Base-by-base conservation (phyloP, 2,329 filamentous ascomycete species). In the Magnaporthiopsis incrustans region DNA sequence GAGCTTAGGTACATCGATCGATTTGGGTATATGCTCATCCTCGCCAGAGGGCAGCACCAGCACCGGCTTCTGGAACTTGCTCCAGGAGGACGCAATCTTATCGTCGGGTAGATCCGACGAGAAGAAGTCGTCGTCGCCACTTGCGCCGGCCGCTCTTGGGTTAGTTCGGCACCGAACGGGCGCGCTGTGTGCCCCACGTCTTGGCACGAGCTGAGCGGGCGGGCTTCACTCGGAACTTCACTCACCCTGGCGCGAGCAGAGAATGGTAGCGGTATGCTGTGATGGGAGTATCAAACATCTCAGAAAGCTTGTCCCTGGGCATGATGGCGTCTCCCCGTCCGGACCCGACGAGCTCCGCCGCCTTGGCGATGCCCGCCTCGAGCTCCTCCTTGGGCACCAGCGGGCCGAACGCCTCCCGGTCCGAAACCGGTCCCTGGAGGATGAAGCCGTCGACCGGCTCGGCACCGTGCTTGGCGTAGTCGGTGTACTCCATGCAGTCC, bases 61-160 rank as follows among this genome's bases (percentile, higher is more conserved):
- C 0, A 91, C 74, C 1, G 85, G 84, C 63, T 83, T 81, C 58
- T 78, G 77, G 64, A 91, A 77, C 61, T 77, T 77, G 4, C 86
- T 83, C 82, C 94, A 97, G n/a, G 88, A 88, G 18, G 73, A 73
- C 30, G 75, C 71, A 8, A 92, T 77, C 25, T 80, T 78, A 38
- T 83, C 79, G 38, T 81, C 77, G 0, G 78, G 74, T n/a, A 95
- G 77, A 71, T 95, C 90, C 3, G 86, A 87, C n/a, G 89, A 93
- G 77, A 96, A 97, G 71, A 90, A 91, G 73, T 97, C 93, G 73
- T 97, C 93, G 65, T 90, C 89, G 12, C 88, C 89, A 6, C 86
- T 85, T 57, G 44, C 5, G 44, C 30, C 30, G 30, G 30, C 4
- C 44, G 44, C 44, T 22, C 44, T 25, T 25, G 18, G 44, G 44